These are phyloP conservation scores for Aureobasidium sp. DNA, from an alignment of 2,329 filamentous ascomycete genomes.

Conservation along the genomic window DNA sequence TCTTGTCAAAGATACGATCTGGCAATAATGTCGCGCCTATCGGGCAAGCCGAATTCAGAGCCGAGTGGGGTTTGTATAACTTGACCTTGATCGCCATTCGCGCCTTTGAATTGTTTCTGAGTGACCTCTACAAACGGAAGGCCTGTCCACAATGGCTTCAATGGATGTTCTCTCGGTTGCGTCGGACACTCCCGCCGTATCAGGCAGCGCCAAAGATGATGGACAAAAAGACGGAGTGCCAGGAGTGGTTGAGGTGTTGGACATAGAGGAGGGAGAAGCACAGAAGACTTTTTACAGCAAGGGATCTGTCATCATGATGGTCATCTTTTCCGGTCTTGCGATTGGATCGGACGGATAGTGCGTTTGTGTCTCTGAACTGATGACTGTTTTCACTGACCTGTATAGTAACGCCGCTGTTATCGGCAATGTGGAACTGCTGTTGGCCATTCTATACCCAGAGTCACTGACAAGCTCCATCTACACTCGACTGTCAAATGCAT, in stretches of 20 bases:
- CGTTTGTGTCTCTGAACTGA: background rate
- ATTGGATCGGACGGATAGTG: conserved; percentile 31
- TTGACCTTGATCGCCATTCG: background rate
- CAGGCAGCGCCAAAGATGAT: background rate
- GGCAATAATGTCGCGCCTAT: too few relatives aligned
- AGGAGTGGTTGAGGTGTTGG: conserved; percentile 10
- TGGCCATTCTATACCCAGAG: conserved; percentile 29
- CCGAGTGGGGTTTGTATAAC: background rate
- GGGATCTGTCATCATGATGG: conserved; percentile 28
- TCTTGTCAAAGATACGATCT: background rate
- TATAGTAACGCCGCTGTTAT: conserved; percentile 29
- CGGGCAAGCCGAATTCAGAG: background rate
- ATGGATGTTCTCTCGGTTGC: background rate
- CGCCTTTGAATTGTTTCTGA: too few relatives aligned
- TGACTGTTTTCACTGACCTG: background rate
- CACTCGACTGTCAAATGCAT: conserved; percentile 30
- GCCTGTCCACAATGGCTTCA: background rate
- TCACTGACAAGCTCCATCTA: conserved; percentile 25
- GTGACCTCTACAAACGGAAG: background rate
- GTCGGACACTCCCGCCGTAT: background rate
- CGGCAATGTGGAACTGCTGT: conserved; percentile 28
- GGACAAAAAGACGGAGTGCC: background rate
- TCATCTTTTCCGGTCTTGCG: conserved; percentile 30
- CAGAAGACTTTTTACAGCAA: conserved; percentile 24
- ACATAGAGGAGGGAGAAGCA: conserved; percentile 20